phyloP scores from a whole-genome alignment of 192 early-diverging fungal species.

The Funneliformis geosporum region DNA sequence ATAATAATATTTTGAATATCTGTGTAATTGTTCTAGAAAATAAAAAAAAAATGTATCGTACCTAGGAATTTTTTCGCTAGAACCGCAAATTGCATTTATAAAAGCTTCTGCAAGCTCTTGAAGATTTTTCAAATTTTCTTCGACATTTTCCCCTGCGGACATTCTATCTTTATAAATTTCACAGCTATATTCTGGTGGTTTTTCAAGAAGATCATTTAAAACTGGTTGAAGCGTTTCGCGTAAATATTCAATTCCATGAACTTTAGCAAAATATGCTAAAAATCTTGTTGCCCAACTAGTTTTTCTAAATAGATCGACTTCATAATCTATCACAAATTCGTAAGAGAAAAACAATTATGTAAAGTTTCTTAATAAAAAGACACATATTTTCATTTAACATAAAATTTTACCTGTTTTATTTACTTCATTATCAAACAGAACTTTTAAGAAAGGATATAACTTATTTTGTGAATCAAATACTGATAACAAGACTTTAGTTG shows the following conservation, averaged over 20 bases:
- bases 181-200: constrained; percentile 71
- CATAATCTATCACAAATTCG: constrained; percentile 33
- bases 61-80: constrained; percentile 67
- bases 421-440: constrained; percentile 83
- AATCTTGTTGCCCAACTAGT: constrained; percentile 90
- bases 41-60: constrained; percentile 9
- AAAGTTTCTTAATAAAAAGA: background rate
- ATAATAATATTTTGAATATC: background rate
- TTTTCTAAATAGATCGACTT: constrained; percentile 85
- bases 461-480: constrained; percentile 81
- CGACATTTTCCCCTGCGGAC: constrained; percentile 61
- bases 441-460: constrained; percentile 71
- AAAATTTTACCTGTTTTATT: constrained; percentile 62
- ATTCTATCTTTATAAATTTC: constrained; percentile 87
- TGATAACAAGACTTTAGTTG: constrained; percentile 72
- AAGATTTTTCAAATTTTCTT: constrained; percentile 78
- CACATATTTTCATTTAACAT: background rate
- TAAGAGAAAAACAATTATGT: background rate
- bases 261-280: constrained; percentile 79
- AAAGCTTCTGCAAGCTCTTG: constrained; percentile 71
- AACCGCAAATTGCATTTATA: constrained; percentile 81
- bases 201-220: constrained; percentile 65
- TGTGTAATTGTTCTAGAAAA: background rate
- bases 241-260: constrained; percentile 81
- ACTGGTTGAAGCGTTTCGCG: constrained; percentile 75